Evolutionary conservation across 176 grass and related monocot species (phyloP).

Genomic region (Oryza officinalis): DNA sequence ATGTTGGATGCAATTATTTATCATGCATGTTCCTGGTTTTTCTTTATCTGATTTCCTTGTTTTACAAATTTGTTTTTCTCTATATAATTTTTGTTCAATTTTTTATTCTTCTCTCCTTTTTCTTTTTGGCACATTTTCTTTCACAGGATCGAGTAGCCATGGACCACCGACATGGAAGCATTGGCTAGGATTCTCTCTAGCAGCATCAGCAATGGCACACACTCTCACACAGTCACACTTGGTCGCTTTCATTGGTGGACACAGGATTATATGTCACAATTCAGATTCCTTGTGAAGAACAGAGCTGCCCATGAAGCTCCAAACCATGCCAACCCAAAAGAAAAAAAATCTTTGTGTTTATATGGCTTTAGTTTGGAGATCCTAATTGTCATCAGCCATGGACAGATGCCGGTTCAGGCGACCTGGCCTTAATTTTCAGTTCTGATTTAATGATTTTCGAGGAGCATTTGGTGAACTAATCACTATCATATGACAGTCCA

Average conservation of each 20-base stretch:
- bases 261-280: not conserved
- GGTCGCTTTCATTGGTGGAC: not conserved
- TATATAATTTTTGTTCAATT: not conserved
- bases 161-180: not conserved
- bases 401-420: not conserved
- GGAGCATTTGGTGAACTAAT: conserved; percentile 24
- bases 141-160: not conserved
- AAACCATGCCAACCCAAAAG: not conserved
- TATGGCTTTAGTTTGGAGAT: not conserved
- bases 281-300: conserved; percentile 25
- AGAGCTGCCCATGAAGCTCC: conserved; percentile 21
- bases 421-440: too few relatives aligned
- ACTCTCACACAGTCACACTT: not conserved
- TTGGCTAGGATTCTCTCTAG: not conserved
- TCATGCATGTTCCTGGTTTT: not conserved
- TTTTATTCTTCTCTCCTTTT: not conserved
- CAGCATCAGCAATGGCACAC: not conserved
- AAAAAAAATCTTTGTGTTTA: conserved; percentile 14
- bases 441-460: not conserved
- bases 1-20: conserved; percentile 14
- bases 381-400: not conserved
- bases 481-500: not conserved
- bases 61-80: not conserved
- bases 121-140: not conserved
- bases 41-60: not conserved